Evolutionary conservation across 768 basidiomycete species (phyloP).

Genomic region (Mycena maculata): DNA sequence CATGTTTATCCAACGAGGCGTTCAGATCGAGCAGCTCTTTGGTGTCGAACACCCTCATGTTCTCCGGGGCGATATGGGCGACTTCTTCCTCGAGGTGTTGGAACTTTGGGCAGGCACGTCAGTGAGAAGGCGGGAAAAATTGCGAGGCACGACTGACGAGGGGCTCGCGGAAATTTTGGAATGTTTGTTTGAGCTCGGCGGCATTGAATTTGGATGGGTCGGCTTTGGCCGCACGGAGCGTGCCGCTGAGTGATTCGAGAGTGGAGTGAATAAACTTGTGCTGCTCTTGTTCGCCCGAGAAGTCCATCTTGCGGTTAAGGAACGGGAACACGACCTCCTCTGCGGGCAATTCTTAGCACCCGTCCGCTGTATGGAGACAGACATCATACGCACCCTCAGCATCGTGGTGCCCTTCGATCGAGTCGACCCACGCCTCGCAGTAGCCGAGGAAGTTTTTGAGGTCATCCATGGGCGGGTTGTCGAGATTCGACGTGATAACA

Average conservation of each 20-base stretch:
- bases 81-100: constrained; percentile 50
- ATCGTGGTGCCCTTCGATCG: constrained; percentile 48
- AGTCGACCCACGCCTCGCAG: constrained; percentile 48
- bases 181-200: constrained; percentile 36
- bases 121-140: not conserved
- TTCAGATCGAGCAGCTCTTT: constrained; percentile 41
- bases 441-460: constrained; percentile 53
- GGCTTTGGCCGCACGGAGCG: constrained; percentile 37
- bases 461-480: constrained; percentile 46
- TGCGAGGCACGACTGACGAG: constrained; percentile 40
- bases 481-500: constrained; percentile 45
- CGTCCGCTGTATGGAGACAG: not conserved
- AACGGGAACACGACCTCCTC: constrained; percentile 50
- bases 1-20: constrained; percentile 41
- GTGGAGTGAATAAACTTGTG: constrained; percentile 48
- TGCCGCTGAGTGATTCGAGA: constrained; percentile 39
- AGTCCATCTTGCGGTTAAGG: constrained; percentile 49
- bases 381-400: constrained; percentile 41
- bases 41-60: constrained; percentile 44
- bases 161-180: constrained; percentile 41
- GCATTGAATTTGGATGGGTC: constrained; percentile 46
- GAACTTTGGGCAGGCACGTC: constrained; percentile 37
- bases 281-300: constrained; percentile 47
- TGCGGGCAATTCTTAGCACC: constrained; percentile 10
- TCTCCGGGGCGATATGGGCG: constrained; percentile 43